A percentile compares a stretch with the other conserved stretches of the same genome.
Conservation (phyloP, 1,139 yeast species). For the Debaryomycetaceae sp. region DNA sequence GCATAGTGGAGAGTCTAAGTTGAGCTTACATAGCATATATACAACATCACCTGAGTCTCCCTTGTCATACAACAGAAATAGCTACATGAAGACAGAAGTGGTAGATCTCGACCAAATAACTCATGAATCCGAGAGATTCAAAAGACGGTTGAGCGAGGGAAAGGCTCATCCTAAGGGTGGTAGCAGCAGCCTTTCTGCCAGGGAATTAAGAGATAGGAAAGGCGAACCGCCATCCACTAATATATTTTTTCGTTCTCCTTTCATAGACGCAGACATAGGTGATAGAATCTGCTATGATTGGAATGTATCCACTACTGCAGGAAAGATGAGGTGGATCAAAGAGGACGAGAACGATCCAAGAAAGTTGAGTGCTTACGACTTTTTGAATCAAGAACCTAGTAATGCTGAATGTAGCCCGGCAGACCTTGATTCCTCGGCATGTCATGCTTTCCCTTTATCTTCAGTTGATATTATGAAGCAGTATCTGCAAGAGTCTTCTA, state of each 20-base stretch:
- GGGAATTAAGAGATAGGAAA: neutral
- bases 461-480: constrained; percentile 1
- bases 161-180: neutral
- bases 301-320: neutral
- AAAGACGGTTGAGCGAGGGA: constrained; percentile 3
- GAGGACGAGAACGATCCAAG: neutral
- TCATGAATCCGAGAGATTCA: constrained; percentile 3
- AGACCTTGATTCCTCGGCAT: neutral
- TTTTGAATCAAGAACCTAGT: neutral
- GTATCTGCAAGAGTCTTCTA: neutral
- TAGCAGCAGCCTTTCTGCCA: neutral
- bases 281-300: neutral
- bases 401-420: neutral
- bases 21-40: neutral
- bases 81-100: neutral
- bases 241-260: neutral
- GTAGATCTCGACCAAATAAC: constrained; percentile 6
- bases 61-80: neutral
- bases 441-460: neutral
- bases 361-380: neutral
- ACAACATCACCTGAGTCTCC: constrained; percentile 1
- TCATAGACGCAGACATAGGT: neutral
- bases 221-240: neutral
- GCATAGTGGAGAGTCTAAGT: neutral
- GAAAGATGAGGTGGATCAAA: neutral